Base-by-base conservation (phyloP, 2,329 filamentous ascomycete genomes). In the Colletotrichum cereale region DNA sequence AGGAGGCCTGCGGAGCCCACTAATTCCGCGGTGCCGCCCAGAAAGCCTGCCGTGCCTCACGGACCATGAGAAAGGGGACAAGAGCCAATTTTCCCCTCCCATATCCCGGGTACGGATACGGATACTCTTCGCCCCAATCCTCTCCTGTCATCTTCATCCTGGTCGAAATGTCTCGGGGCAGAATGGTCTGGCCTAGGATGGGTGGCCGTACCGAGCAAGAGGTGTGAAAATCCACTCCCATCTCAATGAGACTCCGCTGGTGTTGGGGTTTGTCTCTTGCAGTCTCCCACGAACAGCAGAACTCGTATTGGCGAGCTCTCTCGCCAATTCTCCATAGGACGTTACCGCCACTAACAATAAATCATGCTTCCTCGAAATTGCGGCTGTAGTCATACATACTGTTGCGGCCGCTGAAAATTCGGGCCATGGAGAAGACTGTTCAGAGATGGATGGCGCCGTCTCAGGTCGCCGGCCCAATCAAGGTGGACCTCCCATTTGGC, bases 61-160 rank as follows among this genome's bases (percentile, higher is more conserved):
- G 60, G 58, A 60, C 60, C 60, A 64, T 3, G 69, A 72, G 69
- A 60, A 69, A 72, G 40, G 65, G 69, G 69, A 50, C 53, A 72
- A 61, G 57, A 68, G 53, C 44, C 58, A 42, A 47, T 53, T 38
- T 26, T 8, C 24, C 52, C 26, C 34, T n/a, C 38, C 58, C 48
- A 29, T 21, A 55, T 60, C 53, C 61, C 16, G 47, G 65, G 36
- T 31, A 53, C n/a, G n/a, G n/a, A n/a, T n/a, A n/a, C n/a, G n/a
- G n/a, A n/a, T n/a, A n/a, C 31, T 64, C 53, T n/a, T 58, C n/a
- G 44, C 57, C 36, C 42, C 40, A 38, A 34, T 38, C 29, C 36
- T 14, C 58, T 71, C 60, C 66, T 64, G 50, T 63, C 68, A 68
- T 68, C 58, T 42, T 50, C 38, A 29, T 62, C 53, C 68, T 31